These are phyloP conservation scores for Croton laevigatus DNA, from an alignment of 441 rosid species.

Conservation along the genomic window DNA sequence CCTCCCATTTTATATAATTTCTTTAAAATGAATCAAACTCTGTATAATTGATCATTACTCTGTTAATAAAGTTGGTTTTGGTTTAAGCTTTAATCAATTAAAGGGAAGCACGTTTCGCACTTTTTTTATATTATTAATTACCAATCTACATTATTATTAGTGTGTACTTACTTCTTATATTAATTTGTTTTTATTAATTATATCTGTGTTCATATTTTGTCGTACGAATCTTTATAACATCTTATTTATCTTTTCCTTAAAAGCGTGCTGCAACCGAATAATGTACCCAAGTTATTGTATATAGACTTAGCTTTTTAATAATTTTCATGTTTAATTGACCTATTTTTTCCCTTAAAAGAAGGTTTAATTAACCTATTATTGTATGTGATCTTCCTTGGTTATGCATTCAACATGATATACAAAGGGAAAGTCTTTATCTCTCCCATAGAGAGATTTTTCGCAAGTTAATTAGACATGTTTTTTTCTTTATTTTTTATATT, in stretches of 20 bases:
- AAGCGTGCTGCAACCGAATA: slow-evolving; percentile 7
- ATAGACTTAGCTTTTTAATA: neutral
- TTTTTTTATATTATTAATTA: slow-evolving; percentile 14
- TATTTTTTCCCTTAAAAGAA: too few species aligned
- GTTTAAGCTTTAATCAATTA: slow-evolving; percentile 31
- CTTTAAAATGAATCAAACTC: slow-evolving; percentile 30
- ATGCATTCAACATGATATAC: too few species aligned
- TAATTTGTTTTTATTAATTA: neutral
- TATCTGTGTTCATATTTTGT: neutral
- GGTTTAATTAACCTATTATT: too few species aligned
- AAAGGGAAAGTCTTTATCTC: too few species aligned
- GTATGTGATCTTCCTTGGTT: too few species aligned
- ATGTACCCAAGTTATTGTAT: neutral
- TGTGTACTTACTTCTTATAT: slow-evolving; percentile 5
- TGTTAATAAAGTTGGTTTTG: slow-evolving; percentile 20
- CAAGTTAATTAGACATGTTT: too few species aligned
- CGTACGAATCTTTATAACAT: neutral
- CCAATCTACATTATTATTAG: neutral
- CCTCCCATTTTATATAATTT: slow-evolving; percentile 14
- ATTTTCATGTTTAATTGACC: neutral
- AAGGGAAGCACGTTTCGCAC: slow-evolving; percentile 31
- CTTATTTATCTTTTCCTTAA: slow-evolving; percentile 15
- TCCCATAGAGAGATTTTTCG: too few species aligned
- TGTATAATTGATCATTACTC: slow-evolving; percentile 23
- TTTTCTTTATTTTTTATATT: too few species aligned